These are phyloP conservation scores for Curvularia sp. DNA, from an alignment of 2,329 filamentous ascomycete species.

Conservation along the genomic window DNA sequence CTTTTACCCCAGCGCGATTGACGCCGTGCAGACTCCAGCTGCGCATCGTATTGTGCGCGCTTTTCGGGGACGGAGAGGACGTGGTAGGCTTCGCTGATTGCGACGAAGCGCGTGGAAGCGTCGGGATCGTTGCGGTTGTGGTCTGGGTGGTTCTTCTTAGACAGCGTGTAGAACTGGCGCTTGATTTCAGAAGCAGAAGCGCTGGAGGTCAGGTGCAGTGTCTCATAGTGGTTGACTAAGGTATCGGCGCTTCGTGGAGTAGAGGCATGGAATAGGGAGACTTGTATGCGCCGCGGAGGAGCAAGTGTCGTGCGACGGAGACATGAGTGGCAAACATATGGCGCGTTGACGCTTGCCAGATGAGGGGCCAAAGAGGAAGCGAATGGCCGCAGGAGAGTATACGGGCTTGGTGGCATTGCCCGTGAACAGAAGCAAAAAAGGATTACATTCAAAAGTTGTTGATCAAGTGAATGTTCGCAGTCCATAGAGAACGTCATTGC, in stretches of 20 bases:
- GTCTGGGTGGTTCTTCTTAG: slow-evolving; percentile 92
- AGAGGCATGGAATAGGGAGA: slow-evolving; percentile 56
- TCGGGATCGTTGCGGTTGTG: slow-evolving; percentile 78
- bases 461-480: slow-evolving; percentile 19
- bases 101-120: slow-evolving; percentile 78
- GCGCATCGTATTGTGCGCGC: slow-evolving; percentile 81
- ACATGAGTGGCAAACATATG: slow-evolving; percentile 32
- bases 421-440: slow-evolving; percentile 20
- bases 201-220: slow-evolving; percentile 72
- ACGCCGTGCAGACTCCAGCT: slow-evolving; percentile 56
- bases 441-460: slow-evolving; percentile 6
- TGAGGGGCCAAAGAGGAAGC: slow-evolving; percentile 6
- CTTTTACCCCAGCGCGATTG: slow-evolving; percentile 39
- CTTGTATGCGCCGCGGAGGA: slow-evolving; percentile 17
- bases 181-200: slow-evolving; percentile 83
- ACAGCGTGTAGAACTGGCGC: slow-evolving; percentile 90
- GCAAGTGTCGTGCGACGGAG: slow-evolving; percentile 17
- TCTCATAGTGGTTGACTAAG: slow-evolving; percentile 77
- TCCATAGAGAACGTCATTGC: slow-evolving; percentile 39
- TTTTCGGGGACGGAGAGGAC: slow-evolving; percentile 75
- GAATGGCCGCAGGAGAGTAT: slow-evolving; percentile 23
- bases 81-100: slow-evolving; percentile 83
- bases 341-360: neutral
- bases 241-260: slow-evolving; percentile 45
- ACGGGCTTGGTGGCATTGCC: slow-evolving; percentile 39